A percentile compares a stretch with the other conserved stretches of the same genome.
These are phyloP conservation scores for Teratosphaeria nubilosa DNA, from an alignment of 2,329 filamentous ascomycete species.

Conservation along the genomic window DNA sequence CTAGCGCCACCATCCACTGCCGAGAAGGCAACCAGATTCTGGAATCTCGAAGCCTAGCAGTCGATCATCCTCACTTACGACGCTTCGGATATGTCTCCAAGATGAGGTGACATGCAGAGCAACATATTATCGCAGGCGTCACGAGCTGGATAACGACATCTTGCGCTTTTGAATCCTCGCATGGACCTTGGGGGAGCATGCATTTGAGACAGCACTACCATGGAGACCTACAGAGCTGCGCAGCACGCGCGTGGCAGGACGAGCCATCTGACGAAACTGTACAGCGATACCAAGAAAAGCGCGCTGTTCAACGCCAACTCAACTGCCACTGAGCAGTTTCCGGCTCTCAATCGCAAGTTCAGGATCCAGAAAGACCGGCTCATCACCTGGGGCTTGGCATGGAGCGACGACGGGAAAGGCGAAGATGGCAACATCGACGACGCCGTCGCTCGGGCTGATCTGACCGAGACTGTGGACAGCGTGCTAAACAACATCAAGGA, in stretches of 20 bases:
- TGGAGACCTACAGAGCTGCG: slow-evolving; percentile 13
- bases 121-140: neutral
- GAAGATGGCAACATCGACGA: slow-evolving; percentile 64
- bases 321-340: slow-evolving; percentile 53
- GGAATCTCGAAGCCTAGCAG: neutral
- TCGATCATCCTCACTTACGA: neutral
- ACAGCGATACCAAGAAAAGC: slow-evolving; percentile 71
- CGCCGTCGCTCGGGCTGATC: slow-evolving; percentile 54
- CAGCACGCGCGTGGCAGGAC: slow-evolving; percentile 13
- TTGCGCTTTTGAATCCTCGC: neutral
- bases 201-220: slow-evolving; percentile 1
- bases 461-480: slow-evolving; percentile 67
- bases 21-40: neutral
- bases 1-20: neutral
- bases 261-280: slow-evolving; percentile 53
- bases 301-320: slow-evolving; percentile 46
- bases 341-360: slow-evolving; percentile 62
- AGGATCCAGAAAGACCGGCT: slow-evolving; percentile 71
- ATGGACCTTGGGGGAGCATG: neutral
- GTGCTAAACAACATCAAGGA: slow-evolving; percentile 75
- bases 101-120: neutral
- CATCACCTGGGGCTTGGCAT: slow-evolving; percentile 70
- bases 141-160: no score
- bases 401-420: slow-evolving; percentile 58
- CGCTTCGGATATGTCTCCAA: neutral